Conservation (phyloP, 1,284 basidiomycete genomes). For the Boletus sp. region DNA sequence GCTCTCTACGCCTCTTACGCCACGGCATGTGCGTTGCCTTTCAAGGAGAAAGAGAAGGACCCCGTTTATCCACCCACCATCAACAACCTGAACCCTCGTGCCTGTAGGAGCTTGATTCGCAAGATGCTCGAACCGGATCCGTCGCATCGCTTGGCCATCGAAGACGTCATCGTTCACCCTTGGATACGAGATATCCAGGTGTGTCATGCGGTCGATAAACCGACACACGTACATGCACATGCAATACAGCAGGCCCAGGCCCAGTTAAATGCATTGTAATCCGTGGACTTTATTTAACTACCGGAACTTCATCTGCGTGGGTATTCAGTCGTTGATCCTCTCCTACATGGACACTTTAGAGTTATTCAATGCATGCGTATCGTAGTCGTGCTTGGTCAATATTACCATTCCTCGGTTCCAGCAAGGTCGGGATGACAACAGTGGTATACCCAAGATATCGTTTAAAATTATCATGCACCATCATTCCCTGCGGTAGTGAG, state of each 20-base stretch:
- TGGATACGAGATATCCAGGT: conserved; percentile 86
- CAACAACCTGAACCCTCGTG: conserved; percentile 87
- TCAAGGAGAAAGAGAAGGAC: conserved; percentile 39
- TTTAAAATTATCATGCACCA: conserved; percentile 40
- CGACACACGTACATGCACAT: conserved; percentile 70
- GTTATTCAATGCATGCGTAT: conserved; percentile 24
- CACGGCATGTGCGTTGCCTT: conserved; percentile 56
- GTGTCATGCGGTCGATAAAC: conserved; percentile 62
- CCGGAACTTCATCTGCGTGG: background rate
- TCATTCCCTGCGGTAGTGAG: conserved; percentile 42
- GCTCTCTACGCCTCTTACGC: conserved; percentile 84
- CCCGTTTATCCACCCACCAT: conserved; percentile 72
- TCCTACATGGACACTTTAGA: conserved; percentile 17
- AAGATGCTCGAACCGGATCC: conserved; percentile 98
- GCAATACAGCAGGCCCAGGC: conserved; percentile 54
- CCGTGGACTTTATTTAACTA: background rate
- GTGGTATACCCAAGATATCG: conserved; percentile 19
- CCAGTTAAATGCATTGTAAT: conserved; percentile 27
- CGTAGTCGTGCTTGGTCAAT: conserved; percentile 25
- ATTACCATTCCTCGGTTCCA: conserved; percentile 15
- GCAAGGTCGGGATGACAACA: conserved; percentile 8
- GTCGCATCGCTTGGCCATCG: conserved; percentile 76
- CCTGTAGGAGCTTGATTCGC: conserved; percentile 84
- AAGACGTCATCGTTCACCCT: conserved; percentile 81
- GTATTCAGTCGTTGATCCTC: conserved; percentile 4